Evolutionary conservation across 2,329 filamentous ascomycete species (phyloP).

Genomic region (Fonsecaea pedrosoi): DNA sequence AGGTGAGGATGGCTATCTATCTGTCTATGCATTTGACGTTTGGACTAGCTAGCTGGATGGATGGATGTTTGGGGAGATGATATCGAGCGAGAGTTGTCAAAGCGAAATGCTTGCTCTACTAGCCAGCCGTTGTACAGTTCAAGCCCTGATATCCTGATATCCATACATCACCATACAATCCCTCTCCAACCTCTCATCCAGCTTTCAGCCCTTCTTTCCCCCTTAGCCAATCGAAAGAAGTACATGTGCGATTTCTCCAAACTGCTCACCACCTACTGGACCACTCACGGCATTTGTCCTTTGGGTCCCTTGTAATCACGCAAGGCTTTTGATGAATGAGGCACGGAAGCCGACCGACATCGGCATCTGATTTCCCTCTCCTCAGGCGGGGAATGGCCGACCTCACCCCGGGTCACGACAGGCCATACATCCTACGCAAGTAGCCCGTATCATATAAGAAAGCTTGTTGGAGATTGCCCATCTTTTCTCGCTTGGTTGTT

Average conservation of each 20-base stretch:
- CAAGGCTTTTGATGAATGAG: not conserved
- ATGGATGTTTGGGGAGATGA: not conserved
- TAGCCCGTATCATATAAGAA: no score
- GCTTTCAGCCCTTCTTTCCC: not conserved
- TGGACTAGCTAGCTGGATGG: not conserved
- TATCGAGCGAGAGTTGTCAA: not conserved
- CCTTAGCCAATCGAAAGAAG: not conserved
- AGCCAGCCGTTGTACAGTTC: not conserved
- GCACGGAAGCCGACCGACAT: slow-evolving; percentile 18
- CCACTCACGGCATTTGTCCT: not conserved
- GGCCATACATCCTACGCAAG: no score
- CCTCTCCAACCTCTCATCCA: not conserved
- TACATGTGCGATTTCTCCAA: not conserved
- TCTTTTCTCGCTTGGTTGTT: not conserved
- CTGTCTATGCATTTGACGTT: not conserved
- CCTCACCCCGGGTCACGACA: not conserved
- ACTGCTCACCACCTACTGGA: not conserved
- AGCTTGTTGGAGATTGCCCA: no score
- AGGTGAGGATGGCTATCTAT: not conserved
- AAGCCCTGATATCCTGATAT: no score
- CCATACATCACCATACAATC: no score
- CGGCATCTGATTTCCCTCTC: slow-evolving; percentile 11
- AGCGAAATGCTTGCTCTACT: not conserved
- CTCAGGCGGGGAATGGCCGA: slow-evolving; percentile 27
- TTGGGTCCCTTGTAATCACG: slow-evolving; percentile 11